phyloP scores from a whole-genome alignment of 1,284 basidiomycete species.

The Cutaneotrichosporon sp. region DNA sequence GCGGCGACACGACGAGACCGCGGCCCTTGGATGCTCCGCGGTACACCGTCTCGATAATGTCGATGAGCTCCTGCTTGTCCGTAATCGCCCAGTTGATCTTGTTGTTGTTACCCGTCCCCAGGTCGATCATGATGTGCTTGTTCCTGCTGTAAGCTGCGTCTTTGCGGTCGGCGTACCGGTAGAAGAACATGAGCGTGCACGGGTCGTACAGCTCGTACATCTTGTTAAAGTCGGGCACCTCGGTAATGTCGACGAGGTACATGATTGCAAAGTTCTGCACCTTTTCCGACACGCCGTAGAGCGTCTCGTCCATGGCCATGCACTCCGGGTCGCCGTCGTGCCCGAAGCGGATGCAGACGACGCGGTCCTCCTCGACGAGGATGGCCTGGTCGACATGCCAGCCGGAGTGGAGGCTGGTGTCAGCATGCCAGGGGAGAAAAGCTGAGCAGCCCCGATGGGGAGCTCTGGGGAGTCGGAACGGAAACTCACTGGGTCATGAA shows the following conservation, averaged over 20 bases:
- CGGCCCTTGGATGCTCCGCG: constrained; percentile 96
- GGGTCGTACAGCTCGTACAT: constrained; percentile 76
- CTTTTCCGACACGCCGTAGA: constrained; percentile 88
- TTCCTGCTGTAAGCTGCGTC: constrained; percentile 61
- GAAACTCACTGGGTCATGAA: constrained; percentile 57
- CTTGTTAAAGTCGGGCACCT: constrained; percentile 99
- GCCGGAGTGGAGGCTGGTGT: constrained; percentile 71
- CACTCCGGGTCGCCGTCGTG: constrained; percentile 94
- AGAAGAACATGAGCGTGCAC: constrained; percentile 98
- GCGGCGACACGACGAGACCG: constrained; percentile 93
- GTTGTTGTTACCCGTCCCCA: constrained; percentile 99
- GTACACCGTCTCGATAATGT: constrained; percentile 98
- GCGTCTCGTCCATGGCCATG: constrained; percentile 99
- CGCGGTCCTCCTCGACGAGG: constrained; percentile 93
- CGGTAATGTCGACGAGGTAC: constrained; percentile 92
- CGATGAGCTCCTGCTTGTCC: constrained; percentile 96
- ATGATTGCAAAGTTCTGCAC: constrained; percentile 99
- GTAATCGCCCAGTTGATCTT: constrained; percentile 99
- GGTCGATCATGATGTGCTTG: constrained; percentile 99
- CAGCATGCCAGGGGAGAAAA: constrained; percentile 5
- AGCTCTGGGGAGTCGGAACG: too few species aligned
- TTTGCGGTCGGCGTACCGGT: constrained; percentile 64
- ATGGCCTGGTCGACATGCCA: constrained; percentile 98
- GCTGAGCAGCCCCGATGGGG: too few species aligned
- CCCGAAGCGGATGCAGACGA: constrained; percentile 94